Conservation (phyloP, 345 rosid species). For the Bretschneidera sinensis region DNA sequence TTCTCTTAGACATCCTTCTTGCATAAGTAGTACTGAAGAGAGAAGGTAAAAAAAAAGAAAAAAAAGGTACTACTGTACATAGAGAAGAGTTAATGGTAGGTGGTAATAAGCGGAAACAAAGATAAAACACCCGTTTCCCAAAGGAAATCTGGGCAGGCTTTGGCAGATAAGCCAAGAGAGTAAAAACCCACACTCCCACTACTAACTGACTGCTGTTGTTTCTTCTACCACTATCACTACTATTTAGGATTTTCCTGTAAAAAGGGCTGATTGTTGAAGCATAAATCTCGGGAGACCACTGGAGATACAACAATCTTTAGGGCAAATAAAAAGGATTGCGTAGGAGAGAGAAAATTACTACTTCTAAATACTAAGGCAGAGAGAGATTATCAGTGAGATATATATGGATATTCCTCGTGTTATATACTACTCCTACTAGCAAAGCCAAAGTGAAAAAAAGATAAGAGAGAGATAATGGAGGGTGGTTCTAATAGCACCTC, state of each 20-base stretch:
- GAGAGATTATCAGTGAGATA: constrained; percentile 31
- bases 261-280: constrained; percentile 71
- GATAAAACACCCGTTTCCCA: constrained; percentile 38
- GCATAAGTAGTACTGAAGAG: no score
- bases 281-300: constrained; percentile 88
- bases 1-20: no score
- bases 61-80: no score
- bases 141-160: constrained; percentile 36
- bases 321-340: constrained; percentile 20
- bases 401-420: constrained; percentile 26
- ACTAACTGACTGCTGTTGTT: constrained; percentile 24
- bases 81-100: constrained; percentile 37
- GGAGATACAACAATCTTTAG: constrained; percentile 12
- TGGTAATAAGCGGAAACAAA: constrained; percentile 22
- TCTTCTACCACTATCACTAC: constrained; percentile 37
- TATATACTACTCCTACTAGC: constrained; percentile 32
- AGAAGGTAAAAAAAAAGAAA: constrained; percentile 15
- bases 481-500: constrained; percentile 69
- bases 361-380: no score
- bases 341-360: constrained; percentile 27
- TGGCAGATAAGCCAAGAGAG: constrained; percentile 22
- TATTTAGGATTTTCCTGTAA: constrained; percentile 51
- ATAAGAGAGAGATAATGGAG: constrained; percentile 49
- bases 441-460: constrained; percentile 36
- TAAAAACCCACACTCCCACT: constrained; percentile 15